Base-by-base conservation (phyloP, 305 asterid genomes). In the Fraxinus latifolia region DNA sequence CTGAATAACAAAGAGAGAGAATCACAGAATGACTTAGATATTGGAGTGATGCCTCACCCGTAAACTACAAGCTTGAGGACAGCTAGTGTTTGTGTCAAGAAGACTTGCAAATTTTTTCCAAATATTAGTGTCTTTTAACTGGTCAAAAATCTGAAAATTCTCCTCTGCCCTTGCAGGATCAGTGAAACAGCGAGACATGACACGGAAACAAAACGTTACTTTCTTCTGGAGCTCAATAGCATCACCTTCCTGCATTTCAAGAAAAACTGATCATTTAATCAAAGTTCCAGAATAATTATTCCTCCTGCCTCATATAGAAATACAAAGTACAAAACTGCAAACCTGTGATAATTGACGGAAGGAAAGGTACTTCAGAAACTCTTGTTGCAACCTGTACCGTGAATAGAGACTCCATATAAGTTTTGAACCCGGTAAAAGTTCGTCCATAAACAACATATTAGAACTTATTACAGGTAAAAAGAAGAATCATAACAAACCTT, bases 101-200 rank as follows among this genome's bases (percentile, higher is more conserved):
- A 96, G 94, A 78, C 77, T 87, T 34, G 58, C 79, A 82, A 93
- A 81, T 79, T 88, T 87, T 87, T 89, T 93, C 98, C 96, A 93
- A 44, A 92, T 74, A 77, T 92, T 91, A 83, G 93, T 85, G 91
- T 95, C 98, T 85, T 92, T 96, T 83, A 93, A 87, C 85, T 91
- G 97, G 89, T 96, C 97, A 77, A 96, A 96, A 85, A 85, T 87
- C 88, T 86, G 95, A 87, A 96, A 95, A 81, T 85, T 89, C 88
- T 92, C 98, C 86, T 96, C 98, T 17, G 96, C 93, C 87, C 89
- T 93, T 76, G 90, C 88, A 83, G 97, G 92, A 88, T 93, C 96
- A 62, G 88, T 85, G 82, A 95, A 95, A 87, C 94, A 93, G 76
- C 95, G 97, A 75, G 98, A 93, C 99, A 96, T 96, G 68, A 91